A percentile compares a stretch with the other conserved stretches of the same genome.
phyloP scores from a whole-genome alignment of 148 eudicot species.

The Limonium bicolor region DNA sequence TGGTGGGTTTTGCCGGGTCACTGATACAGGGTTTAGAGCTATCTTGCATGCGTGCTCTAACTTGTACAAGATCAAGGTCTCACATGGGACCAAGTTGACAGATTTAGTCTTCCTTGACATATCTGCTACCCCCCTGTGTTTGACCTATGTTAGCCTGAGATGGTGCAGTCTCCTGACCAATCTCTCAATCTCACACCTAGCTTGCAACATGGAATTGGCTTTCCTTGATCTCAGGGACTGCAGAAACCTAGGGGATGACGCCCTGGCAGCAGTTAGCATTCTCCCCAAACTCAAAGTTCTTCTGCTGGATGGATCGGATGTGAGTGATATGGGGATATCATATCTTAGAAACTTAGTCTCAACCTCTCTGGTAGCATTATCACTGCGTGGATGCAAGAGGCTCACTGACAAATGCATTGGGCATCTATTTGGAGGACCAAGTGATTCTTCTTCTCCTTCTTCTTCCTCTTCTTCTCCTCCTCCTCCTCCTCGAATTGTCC shows the following conservation, averaged over 20 bases:
- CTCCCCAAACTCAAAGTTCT: constrained; percentile 53
- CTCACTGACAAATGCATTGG: constrained; percentile 75
- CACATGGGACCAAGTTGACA: constrained; percentile 67
- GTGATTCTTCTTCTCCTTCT: too few relatives aligned
- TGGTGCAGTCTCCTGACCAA: constrained; percentile 86
- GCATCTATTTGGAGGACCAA: constrained; percentile 38
- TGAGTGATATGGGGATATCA: constrained; percentile 58
- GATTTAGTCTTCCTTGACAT: constrained; percentile 84
- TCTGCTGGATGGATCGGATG: constrained; percentile 69
- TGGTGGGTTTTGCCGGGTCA: constrained; percentile 88
- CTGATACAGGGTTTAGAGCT: constrained; percentile 82
- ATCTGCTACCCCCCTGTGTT: constrained; percentile 69
- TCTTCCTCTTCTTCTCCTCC: too few relatives aligned
- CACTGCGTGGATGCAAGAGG: constrained; percentile 84
- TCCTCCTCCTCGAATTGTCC: too few relatives aligned
- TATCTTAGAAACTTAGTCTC: constrained; percentile 30
- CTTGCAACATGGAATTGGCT: constrained; percentile 49
- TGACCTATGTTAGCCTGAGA: constrained; percentile 76
- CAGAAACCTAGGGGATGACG: constrained; percentile 78
- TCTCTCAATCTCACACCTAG: constrained; percentile 39
- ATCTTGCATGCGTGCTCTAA: constrained; percentile 66
- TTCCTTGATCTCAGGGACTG: constrained; percentile 86
- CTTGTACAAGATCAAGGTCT: constrained; percentile 58
- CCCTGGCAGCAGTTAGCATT: constrained; percentile 42
- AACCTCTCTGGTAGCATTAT: constrained; percentile 42